A percentile compares a stretch with the other conserved stretches of the same genome.
These are phyloP conservation scores for Trichoderma citrinoviride DNA, from an alignment of 2,329 filamentous ascomycete species.

Conservation along the genomic window DNA sequence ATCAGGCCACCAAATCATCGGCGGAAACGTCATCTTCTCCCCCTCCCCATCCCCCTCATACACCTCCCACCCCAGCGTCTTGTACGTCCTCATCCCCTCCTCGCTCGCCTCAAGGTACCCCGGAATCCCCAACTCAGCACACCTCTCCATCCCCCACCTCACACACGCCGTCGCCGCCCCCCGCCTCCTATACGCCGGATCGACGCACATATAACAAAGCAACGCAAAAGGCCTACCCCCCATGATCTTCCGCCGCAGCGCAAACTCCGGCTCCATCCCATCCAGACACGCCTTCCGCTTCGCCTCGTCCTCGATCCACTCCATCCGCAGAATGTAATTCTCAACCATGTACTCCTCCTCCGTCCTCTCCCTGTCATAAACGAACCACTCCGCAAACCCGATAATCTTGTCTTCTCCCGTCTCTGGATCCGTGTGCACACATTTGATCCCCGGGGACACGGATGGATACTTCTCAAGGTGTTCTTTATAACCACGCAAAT, in stretches of 20 bases:
- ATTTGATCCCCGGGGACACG: constrained; percentile 15
- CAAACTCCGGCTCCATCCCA: background rate
- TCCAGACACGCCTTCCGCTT: background rate
- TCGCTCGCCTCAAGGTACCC: constrained; percentile 23
- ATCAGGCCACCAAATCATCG: constrained; percentile 21
- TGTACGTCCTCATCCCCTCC: constrained; percentile 21
- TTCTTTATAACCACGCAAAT: background rate
- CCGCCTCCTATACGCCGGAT: constrained; percentile 4
- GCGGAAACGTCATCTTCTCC: background rate
- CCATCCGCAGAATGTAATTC: background rate
- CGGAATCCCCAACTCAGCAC: constrained; percentile 19
- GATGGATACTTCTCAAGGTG: constrained; percentile 18
- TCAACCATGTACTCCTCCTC: constrained; percentile 8
- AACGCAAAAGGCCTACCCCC: constrained; percentile 10
- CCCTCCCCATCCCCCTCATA: background rate
- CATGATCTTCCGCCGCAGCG: background rate
- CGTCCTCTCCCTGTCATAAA: constrained; percentile 16
- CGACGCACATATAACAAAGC: constrained; percentile 18
- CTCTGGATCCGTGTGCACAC: constrained; percentile 12
- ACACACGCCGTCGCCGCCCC: constrained; percentile 15
- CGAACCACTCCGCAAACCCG: constrained; percentile 21
- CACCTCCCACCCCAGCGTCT: constrained; percentile 17
- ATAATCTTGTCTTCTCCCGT: constrained; percentile 17
- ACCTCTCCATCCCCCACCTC: constrained; percentile 19
- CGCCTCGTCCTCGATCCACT: constrained; percentile 6